Conservation (phyloP, 1,284 basidiomycete species). For the Xerocomus amazonicus region DNA sequence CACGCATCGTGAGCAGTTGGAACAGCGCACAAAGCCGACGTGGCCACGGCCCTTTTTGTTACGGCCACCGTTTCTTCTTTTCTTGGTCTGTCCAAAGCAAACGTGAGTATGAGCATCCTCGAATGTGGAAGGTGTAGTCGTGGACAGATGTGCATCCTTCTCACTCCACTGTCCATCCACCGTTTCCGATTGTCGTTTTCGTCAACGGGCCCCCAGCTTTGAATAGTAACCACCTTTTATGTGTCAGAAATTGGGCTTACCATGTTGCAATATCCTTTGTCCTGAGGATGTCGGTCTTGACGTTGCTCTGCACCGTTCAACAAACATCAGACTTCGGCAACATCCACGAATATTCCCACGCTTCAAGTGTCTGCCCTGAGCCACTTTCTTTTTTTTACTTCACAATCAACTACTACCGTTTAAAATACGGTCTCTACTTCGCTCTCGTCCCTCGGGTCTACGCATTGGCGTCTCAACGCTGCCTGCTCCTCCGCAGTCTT, state of each 20-base stretch:
- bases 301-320: constrained; percentile 10
- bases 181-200: background rate
- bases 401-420: background rate
- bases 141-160: constrained; percentile 14
- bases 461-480: constrained; percentile 19
- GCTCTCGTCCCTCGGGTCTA: constrained; percentile 23
- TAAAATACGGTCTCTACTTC: constrained; percentile 27
- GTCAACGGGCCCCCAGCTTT: constrained; percentile 5
- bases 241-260: constrained; percentile 22
- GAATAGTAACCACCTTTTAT: background rate
- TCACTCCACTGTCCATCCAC: constrained; percentile 9
- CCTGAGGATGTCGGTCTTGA: constrained; percentile 16
- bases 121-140: constrained; percentile 1
- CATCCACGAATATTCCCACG: constrained; percentile 25
- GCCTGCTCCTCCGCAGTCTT: constrained; percentile 48
- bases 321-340: constrained; percentile 17
- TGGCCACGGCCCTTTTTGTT: constrained; percentile 99
- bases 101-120: constrained; percentile 1
- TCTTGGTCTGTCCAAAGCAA: constrained; percentile 75
- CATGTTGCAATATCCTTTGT: constrained; percentile 26
- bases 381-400: background rate
- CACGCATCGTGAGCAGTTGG: constrained; percentile 95
- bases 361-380: constrained; percentile 24
- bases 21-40: constrained; percentile 92
- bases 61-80: constrained; percentile 97